These are phyloP conservation scores for Gossypium trilobum DNA, from an alignment of 441 rosid species.

Conservation along the genomic window DNA sequence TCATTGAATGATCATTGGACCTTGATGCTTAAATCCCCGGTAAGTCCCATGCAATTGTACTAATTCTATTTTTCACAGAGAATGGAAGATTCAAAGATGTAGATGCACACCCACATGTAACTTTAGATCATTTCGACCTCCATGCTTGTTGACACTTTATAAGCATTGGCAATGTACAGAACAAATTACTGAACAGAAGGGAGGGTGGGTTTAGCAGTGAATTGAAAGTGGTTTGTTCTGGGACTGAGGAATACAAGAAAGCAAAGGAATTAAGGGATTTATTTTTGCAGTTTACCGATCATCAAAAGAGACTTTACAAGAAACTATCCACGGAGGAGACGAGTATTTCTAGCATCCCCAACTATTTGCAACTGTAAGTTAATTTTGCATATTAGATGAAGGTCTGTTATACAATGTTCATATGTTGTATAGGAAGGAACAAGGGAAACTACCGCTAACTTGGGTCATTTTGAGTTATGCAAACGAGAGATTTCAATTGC, in stretches of 20 bases:
- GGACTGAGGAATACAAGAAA: slow-evolving; percentile 28
- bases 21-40: slow-evolving; percentile 22
- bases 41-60: slow-evolving; percentile 3
- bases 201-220: not conserved
- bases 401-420: not conserved
- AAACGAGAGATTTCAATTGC: not conserved
- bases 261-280: slow-evolving; percentile 31
- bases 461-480: not conserved
- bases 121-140: not conserved
- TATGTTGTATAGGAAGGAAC: not conserved
- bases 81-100: not conserved
- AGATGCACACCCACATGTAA: not conserved
- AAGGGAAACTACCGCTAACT: not conserved
- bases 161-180: slow-evolving; percentile 12
- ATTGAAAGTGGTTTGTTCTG: slow-evolving; percentile 29
- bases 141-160: not conserved
- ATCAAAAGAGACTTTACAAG: slow-evolving; percentile 26
- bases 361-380: not conserved
- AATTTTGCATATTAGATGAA: not conserved
- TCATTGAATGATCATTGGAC: slow-evolving; percentile 12
- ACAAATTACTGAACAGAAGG: not conserved
- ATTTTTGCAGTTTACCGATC: slow-evolving; percentile 28
- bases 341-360: slow-evolving; percentile 4
- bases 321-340: slow-evolving; percentile 25
- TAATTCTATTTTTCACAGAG: not conserved